Percentiles rank a stretch among this genome's conserved stretches.
phyloP scores from a whole-genome alignment of 129 eudicot genomes.

The Logfia minima region DNA sequence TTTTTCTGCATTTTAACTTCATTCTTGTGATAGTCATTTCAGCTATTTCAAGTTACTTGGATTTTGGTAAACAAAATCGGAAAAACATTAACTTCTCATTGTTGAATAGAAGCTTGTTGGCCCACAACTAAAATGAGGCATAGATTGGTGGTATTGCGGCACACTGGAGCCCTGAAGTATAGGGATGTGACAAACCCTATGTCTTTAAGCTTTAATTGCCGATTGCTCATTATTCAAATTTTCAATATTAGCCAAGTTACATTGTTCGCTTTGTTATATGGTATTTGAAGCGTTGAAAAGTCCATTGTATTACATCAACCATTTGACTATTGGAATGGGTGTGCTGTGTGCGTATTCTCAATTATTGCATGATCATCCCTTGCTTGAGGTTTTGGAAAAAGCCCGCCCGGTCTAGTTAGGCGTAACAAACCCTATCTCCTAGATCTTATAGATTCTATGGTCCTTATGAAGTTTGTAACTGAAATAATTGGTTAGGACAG shows the following conservation, averaged over 20 bases:
- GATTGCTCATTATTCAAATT: background rate
- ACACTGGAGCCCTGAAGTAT: background rate
- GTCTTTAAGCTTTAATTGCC: background rate
- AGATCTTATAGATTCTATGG: background rate
- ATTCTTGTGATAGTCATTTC: background rate
- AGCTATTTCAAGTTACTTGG: conserved; percentile 6
- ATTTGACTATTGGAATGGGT: background rate
- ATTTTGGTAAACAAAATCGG: background rate
- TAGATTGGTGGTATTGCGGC: background rate
- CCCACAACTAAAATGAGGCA: background rate
- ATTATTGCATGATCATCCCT: background rate
- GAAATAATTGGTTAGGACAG: background rate
- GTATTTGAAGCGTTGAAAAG: background rate
- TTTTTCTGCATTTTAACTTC: background rate
- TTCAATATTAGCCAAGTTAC: background rate
- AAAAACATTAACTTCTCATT: conserved; percentile 10
- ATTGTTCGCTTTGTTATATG: background rate
- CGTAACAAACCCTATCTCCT: background rate
- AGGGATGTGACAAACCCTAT: too few species aligned
- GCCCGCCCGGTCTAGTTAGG: conserved; percentile 1
- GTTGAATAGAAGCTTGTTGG: conserved; percentile 1
- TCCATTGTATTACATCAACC: background rate
- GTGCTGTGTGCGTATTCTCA: background rate
- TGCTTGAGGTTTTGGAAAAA: background rate
- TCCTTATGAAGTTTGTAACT: background rate